phyloP scores from a whole-genome alignment of 2,329 filamentous ascomycete genomes.

The Cercospora sojina region DNA sequence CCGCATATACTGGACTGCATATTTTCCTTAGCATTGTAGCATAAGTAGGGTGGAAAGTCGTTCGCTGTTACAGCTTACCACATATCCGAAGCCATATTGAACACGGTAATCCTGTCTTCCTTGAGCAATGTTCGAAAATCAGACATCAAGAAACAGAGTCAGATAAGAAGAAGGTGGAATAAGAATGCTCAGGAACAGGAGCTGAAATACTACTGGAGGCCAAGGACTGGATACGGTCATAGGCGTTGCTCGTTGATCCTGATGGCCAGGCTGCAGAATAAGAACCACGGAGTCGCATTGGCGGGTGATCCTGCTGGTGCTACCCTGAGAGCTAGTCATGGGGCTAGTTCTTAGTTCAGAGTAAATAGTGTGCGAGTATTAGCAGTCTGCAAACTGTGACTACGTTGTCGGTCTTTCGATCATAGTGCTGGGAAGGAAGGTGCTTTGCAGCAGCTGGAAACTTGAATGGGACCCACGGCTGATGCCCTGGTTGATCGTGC shows the following conservation, averaged over 20 bases:
- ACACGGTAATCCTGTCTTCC: not conserved
- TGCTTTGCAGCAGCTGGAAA: not conserved
- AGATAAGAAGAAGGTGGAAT: not conserved
- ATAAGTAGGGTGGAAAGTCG: not conserved
- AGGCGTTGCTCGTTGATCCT: not conserved
- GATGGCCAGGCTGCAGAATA: not conserved
- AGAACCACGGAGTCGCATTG: not conserved
- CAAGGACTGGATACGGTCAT: not conserved
- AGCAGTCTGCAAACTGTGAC: not conserved
- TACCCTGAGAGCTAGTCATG: not conserved
- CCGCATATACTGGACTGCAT: not conserved
- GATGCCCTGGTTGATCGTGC: not conserved
- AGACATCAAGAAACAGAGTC: not conserved
- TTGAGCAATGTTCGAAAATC: not conserved
- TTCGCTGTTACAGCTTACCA: not conserved
- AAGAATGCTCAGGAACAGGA: not conserved
- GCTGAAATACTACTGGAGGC: not conserved
- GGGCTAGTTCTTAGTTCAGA: not conserved
- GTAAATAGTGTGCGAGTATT: not conserved
- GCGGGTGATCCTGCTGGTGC: not conserved
- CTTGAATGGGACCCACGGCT: not conserved
- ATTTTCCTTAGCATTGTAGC: not conserved
- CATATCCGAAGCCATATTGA: slow-evolving; percentile 6
- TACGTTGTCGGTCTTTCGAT: not conserved
- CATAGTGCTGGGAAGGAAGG: not conserved